Conservation (phyloP, 768 basidiomycete genomes). For the Leccinum aurantiacum region DNA sequence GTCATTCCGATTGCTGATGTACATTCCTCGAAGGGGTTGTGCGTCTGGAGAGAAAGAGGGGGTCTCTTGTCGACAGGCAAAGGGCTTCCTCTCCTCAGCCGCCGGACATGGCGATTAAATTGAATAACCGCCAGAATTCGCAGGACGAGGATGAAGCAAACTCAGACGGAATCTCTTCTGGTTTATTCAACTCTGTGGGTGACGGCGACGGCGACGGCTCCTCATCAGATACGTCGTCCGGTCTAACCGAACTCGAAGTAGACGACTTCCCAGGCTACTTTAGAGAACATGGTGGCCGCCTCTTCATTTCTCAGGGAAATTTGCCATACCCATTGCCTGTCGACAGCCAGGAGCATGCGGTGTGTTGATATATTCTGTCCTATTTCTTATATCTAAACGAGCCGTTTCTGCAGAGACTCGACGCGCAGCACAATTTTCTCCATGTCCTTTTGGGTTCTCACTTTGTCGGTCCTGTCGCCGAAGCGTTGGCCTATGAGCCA, state of each 20-base stretch:
- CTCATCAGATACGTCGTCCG: slow-evolving; percentile 46
- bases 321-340: slow-evolving; percentile 74
- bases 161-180: slow-evolving; percentile 8
- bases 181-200: slow-evolving; percentile 6
- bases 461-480: slow-evolving; percentile 59
- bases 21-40: too few species aligned
- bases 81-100: slow-evolving; percentile 2
- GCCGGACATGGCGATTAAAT: slow-evolving; percentile 30
- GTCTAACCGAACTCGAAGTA: slow-evolving; percentile 44
- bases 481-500: slow-evolving; percentile 44
- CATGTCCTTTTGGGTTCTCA: slow-evolving; percentile 52
- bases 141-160: slow-evolving; percentile 20
- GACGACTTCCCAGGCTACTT: slow-evolving; percentile 65
- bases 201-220: slow-evolving; percentile 31
- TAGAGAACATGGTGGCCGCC: slow-evolving; percentile 52
- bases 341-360: slow-evolving; percentile 67
- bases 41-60: too few species aligned
- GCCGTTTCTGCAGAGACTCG: slow-evolving; percentile 46
- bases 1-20: too few species aligned
- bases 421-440: slow-evolving; percentile 49
- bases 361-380: slow-evolving; percentile 32
- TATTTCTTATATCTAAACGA: neutral
- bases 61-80: too few species aligned
- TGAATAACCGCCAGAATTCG: slow-evolving; percentile 23
- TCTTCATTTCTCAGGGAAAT: slow-evolving; percentile 64